Evolutionary conservation across 2,329 filamentous ascomycete genomes (phyloP).

Genomic region (Thermothelomyces thermophilus): DNA sequence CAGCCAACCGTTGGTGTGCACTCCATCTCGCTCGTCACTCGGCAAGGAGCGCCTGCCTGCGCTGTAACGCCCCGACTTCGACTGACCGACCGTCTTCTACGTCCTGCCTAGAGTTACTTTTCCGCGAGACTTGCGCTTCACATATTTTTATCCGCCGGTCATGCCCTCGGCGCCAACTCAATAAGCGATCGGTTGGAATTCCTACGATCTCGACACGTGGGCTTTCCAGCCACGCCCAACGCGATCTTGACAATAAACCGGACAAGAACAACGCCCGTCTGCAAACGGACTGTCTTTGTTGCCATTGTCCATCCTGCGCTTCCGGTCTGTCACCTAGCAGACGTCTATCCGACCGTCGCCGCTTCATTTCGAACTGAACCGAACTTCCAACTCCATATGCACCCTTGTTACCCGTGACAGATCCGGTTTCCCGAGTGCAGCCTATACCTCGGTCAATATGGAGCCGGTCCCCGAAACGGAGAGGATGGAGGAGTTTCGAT

Average conservation of each 20-base stretch:
- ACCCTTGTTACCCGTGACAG: constrained; percentile 8
- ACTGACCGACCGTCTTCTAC: constrained; percentile 7
- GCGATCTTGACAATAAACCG: not conserved
- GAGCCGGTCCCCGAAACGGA: constrained; percentile 63
- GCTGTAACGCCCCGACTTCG: constrained; percentile 7
- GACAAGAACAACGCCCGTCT: not conserved
- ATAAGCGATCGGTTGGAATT: constrained; percentile 2
- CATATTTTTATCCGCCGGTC: not conserved
- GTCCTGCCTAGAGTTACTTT: not conserved
- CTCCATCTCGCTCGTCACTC: constrained; percentile 1
- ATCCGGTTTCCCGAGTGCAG: constrained; percentile 19
- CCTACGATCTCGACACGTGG: constrained; percentile 1
- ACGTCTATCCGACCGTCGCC: no score
- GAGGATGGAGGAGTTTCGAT: constrained; percentile 59
- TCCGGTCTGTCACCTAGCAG: not conserved
- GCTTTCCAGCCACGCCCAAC: constrained; percentile 3
- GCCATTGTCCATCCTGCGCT: not conserved
- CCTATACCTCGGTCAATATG: constrained; percentile 38
- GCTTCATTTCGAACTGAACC: not conserved
- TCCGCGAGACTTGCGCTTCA: not conserved
- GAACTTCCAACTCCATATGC: constrained; percentile 7
- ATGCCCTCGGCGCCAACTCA: constrained; percentile 4
- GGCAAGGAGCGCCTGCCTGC: constrained; percentile 7
- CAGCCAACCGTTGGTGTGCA: constrained; percentile 2
- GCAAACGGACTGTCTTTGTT: constrained; percentile 7